phyloP scores from a whole-genome alignment of 176 grass and related monocot genomes.

The Carex parvula region DNA sequence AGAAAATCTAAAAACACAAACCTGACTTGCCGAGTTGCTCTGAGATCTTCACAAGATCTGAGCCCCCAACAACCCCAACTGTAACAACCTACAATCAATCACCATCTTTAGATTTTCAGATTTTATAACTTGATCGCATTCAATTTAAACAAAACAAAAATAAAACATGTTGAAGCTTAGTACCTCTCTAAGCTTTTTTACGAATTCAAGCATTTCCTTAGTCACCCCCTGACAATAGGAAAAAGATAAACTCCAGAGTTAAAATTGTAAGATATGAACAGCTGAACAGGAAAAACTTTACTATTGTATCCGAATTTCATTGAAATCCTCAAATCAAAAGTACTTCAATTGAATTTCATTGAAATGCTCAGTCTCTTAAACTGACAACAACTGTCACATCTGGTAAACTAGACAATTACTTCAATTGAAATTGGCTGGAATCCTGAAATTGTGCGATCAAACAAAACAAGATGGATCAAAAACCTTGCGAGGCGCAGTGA shows the following conservation, averaged over 20 bases:
- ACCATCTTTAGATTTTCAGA: neutral
- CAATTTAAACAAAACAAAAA: neutral
- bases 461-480: neutral
- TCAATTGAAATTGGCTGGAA: neutral
- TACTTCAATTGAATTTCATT: neutral
- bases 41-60: conserved; percentile 89
- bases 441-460: neutral
- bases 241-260: neutral
- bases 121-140: neutral
- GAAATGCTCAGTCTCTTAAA: neutral
- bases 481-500: conserved; percentile 92
- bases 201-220: conserved; percentile 74
- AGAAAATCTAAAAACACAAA: conserved; percentile 14
- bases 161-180: neutral
- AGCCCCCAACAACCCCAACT: conserved; percentile 89
- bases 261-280: neutral
- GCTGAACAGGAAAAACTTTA: neutral
- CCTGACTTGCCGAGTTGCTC: conserved; percentile 90
- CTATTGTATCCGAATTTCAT: neutral
- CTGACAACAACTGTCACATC: neutral
- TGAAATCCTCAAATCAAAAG: neutral
- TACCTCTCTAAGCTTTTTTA: conserved; percentile 78
- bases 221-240: conserved; percentile 52
- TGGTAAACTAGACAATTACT: neutral
- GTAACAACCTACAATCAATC: conserved; percentile 53